Percentiles rank a stretch among this genome's conserved stretches.
Conservation (phyloP, 345 rosid genomes). For the Citrus glauca region DNA sequence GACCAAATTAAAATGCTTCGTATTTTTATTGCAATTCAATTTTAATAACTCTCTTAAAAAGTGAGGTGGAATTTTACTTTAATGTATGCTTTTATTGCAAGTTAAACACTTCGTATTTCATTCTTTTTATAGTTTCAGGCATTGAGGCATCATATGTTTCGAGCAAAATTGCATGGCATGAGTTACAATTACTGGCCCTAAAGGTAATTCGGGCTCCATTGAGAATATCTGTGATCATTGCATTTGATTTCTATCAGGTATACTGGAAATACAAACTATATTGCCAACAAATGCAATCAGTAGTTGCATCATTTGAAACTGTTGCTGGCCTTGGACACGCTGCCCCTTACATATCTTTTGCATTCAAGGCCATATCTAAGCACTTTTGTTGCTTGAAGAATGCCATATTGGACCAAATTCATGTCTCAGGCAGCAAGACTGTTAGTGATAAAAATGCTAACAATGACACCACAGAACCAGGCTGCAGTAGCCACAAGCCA, state of each 20-base stretch:
- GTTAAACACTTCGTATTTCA: background rate
- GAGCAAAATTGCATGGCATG: background rate
- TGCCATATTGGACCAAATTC: slow-evolving; percentile 34
- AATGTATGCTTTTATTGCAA: background rate
- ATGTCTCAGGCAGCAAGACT: slow-evolving; percentile 24
- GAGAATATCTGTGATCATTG: background rate
- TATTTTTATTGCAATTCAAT: background rate
- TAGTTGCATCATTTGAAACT: slow-evolving; percentile 34
- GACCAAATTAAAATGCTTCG: background rate
- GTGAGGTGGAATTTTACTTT: background rate
- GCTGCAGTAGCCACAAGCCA: slow-evolving; percentile 8
- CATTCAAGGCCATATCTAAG: slow-evolving; percentile 31
- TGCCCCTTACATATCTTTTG: slow-evolving; percentile 30
- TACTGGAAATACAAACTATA: slow-evolving; percentile 32
- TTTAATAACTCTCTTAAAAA: background rate
- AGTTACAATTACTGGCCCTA: background rate
- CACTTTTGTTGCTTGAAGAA: slow-evolving; percentile 38
- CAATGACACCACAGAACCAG: slow-evolving; percentile 11
- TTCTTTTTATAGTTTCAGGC: background rate
- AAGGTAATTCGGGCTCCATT: background rate
- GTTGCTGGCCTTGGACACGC: slow-evolving; percentile 42
- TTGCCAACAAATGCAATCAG: slow-evolving; percentile 35
- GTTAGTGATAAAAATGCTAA: background rate
- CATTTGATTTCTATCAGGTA: slow-evolving; percentile 19
- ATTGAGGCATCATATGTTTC: background rate